A percentile compares a stretch with the other conserved stretches of the same genome.
Conservation (phyloP, 139 green algal genomes). For the Chlorella sp. region DNA sequence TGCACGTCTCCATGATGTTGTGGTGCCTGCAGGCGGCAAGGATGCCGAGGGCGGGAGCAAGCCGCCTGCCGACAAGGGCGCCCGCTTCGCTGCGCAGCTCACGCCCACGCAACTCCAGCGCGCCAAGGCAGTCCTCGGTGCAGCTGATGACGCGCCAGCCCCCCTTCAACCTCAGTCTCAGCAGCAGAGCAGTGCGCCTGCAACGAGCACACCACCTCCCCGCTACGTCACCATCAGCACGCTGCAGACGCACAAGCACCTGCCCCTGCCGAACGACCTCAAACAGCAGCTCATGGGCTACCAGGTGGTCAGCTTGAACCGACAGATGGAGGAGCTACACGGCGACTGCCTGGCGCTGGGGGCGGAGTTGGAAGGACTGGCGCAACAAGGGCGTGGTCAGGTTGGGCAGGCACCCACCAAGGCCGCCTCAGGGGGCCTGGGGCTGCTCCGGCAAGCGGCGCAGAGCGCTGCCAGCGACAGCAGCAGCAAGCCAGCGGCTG, state of each 20-base stretch:
- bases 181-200: not conserved
- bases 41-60: too few species aligned
- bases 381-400: too few species aligned
- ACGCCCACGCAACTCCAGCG: not conserved
- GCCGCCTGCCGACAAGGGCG: not conserved
- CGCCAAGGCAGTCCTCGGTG: not conserved
- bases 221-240: not conserved
- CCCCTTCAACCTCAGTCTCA: too few species aligned
- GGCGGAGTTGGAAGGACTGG: too few species aligned
- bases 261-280: not conserved
- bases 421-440: too few species aligned
- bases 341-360: not conserved
- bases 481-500: too few species aligned
- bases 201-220: not conserved
- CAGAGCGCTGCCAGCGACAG: too few species aligned
- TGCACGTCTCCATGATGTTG: too few species aligned
- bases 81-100: not conserved
- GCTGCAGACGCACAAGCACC: not conserved
- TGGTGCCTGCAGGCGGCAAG: too few species aligned
- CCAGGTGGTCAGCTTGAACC: not conserved
- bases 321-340: not conserved
- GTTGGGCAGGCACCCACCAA: too few species aligned
- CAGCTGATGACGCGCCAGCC: too few species aligned
- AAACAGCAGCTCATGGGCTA: not conserved
- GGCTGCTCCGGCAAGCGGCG: too few species aligned